Base-by-base conservation (phyloP, 2,329 filamentous ascomycete species). In the Talaromyces marneffei region DNA sequence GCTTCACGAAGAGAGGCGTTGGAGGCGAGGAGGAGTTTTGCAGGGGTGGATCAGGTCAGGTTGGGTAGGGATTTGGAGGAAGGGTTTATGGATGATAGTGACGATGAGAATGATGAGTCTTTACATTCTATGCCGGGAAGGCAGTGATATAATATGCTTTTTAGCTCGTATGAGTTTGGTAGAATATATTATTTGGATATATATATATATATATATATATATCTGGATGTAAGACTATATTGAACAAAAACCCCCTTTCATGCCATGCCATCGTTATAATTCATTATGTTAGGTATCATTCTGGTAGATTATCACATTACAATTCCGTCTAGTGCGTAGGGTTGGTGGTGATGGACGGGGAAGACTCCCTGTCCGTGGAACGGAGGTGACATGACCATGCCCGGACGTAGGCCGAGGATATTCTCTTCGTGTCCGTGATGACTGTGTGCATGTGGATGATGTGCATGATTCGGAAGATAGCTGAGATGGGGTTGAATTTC, bases 41-140 rank as follows among this genome's bases (percentile, higher is more conserved):
- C 29, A 12, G 67, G 66, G n/a, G 73, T 73, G 33, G 74, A 65
- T 54, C 74, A 74, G 67, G 71, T 84, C 66, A 81, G 91, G 64
- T 69, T 96, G 64, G 93, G 90, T 72, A 81, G 91, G 75, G 91
- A 96, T 78, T 74, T 93, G 57, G 90, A 93, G 72, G 83, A 88
- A 68, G 88, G 87, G 0, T 91, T 91, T 70, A 84, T 85, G 75
- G 88, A 90, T 71, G 87, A 89, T 67, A 90, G 87, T 70, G 85
- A 88, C 60, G 85, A 87, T 39, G 84, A 86, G 59, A 72, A 69
- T 80, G 67, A 69, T 80, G 67, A 44, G 5, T 31, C 25, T 18
- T 14, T 33, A 35, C 29, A 23, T 35, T 25, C n/a, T 27, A 35
- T 23, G 16, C 9, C 27, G 31, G 44, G 42, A n/a, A 37, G 61